Conservation (phyloP, 345 rosid genomes). For the Arabidopsis thaliana region TAIR10.1 NC_003071.7:10734001-10734500, state of each 20-base stretch:
- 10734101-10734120: constrained; percentile 39
- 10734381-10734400: constrained; percentile 29
- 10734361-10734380: constrained; percentile 24
- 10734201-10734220: constrained; percentile 60
- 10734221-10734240: constrained; percentile 70
- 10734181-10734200: constrained; percentile 63
- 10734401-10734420: constrained; percentile 19
- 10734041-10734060: constrained; percentile 6
- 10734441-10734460: background rate
- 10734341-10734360: background rate
- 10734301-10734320: constrained; percentile 98
- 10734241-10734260: constrained; percentile 96
- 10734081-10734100: constrained; percentile 18
- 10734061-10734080: constrained; percentile 38
- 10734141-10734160: constrained; percentile 23
- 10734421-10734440: constrained; percentile 7
- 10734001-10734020: constrained; percentile 5
- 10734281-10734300: constrained; percentile 96
- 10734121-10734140: background rate
- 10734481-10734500: background rate
- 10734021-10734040: constrained; percentile 41
- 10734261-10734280: constrained; percentile 88
- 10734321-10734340: constrained; percentile 56
- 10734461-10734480: constrained; percentile 20
- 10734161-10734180: constrained; percentile 16